phyloP scores from a whole-genome alignment of 805 yeast genomes.

The Saccharomyces eubayanus region DNA sequence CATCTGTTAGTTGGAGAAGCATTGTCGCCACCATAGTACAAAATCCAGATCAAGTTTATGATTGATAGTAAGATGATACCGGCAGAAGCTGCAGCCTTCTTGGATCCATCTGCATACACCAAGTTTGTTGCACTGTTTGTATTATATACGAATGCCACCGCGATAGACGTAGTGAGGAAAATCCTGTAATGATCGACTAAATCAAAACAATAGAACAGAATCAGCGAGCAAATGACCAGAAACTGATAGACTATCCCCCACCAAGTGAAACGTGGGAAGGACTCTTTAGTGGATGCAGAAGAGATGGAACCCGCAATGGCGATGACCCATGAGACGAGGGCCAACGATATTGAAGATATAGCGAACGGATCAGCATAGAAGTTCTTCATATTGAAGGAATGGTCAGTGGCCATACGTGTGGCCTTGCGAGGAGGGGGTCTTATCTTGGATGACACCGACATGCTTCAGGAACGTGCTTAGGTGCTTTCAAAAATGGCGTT shows the following conservation, averaged over 20 bases:
- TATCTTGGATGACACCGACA: not conserved
- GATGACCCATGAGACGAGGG: constrained; percentile 74
- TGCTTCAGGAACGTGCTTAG: not conserved
- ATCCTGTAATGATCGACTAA: constrained; percentile 61
- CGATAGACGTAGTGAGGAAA: constrained; percentile 33
- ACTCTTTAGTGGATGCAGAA: constrained; percentile 31
- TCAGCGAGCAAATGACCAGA: constrained; percentile 44
- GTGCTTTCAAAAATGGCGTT: not conserved
- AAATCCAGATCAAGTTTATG: constrained; percentile 74
- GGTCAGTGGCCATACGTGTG: constrained; percentile 9
- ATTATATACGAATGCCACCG: constrained; percentile 74
- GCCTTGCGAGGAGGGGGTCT: not conserved
- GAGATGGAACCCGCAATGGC: constrained; percentile 83
- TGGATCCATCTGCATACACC: constrained; percentile 59
- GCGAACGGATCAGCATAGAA: constrained; percentile 82
- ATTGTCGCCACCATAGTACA: constrained; percentile 85
- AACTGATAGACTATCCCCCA: constrained; percentile 89
- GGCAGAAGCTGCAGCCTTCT: constrained; percentile 81
- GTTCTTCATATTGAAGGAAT: constrained; percentile 36
- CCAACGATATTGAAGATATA: constrained; percentile 66
- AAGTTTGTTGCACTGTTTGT: constrained; percentile 76
- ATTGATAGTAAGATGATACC: constrained; percentile 81
- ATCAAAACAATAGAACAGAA: constrained; percentile 49
- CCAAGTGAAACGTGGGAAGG: constrained; percentile 85
- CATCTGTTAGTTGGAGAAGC: constrained; percentile 80